These are phyloP conservation scores for Coprinopsis cinerea DNA, from an alignment of 768 basidiomycete genomes.

Conservation along the genomic window DNA sequence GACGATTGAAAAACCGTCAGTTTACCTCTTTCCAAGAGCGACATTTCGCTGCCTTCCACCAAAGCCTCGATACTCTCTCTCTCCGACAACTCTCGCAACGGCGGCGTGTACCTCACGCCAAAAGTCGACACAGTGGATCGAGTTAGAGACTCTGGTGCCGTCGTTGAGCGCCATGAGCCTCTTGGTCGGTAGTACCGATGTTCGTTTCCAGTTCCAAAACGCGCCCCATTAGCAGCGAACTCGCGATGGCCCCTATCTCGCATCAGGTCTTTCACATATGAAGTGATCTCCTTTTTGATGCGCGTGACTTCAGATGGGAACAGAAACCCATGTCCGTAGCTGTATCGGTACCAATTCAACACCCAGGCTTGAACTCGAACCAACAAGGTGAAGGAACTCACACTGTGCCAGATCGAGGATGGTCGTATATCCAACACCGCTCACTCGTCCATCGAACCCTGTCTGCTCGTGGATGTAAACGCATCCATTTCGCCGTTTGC, in stretches of 20 bases:
- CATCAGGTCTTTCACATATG: conserved; percentile 41
- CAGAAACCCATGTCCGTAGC: conserved; percentile 91
- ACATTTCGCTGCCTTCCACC: conserved; percentile 89
- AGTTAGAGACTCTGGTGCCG: conserved; percentile 58
- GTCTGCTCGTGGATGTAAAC: conserved; percentile 68
- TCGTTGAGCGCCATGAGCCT: conserved; percentile 22
- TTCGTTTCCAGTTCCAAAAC: conserved; percentile 18
- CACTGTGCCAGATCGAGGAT: conserved; percentile 91
- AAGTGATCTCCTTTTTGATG: conserved; percentile 50
- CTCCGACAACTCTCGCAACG: conserved; percentile 57
- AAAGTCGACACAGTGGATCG: conserved; percentile 87
- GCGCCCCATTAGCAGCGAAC: background rate
- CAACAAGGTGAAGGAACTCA: conserved; percentile 34
- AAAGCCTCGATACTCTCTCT: conserved; percentile 82
- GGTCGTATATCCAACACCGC: conserved; percentile 97
- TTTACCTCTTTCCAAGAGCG: conserved; percentile 58
- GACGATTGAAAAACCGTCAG: background rate
- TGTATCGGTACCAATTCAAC: conserved; percentile 21
- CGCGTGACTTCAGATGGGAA: conserved; percentile 85
- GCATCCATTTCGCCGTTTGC: conserved; percentile 90
- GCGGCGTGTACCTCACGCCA: conserved; percentile 67
- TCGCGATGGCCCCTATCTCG: conserved; percentile 17
- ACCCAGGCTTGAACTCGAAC: background rate
- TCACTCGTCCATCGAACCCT: conserved; percentile 89
- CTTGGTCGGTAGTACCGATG: background rate